Percentiles rank a stretch among this genome's conserved stretches.
These are phyloP conservation scores for Backusella psychrophila DNA, from an alignment of 192 early-diverging fungal species.

Conservation along the genomic window DNA sequence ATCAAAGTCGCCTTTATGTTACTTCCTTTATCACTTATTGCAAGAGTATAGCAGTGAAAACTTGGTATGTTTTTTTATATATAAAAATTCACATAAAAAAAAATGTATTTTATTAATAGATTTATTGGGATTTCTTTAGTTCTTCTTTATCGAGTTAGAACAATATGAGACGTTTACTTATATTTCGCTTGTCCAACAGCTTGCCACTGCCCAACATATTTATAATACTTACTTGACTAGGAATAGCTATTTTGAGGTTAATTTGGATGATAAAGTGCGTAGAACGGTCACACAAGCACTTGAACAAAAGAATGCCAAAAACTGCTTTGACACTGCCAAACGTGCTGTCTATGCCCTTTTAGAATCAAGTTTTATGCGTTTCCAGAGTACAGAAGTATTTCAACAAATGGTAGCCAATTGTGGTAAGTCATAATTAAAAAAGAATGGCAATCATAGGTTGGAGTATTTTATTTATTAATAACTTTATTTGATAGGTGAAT, in stretches of 20 bases:
- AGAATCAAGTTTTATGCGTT: conserved; percentile 44
- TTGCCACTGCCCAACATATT: conserved; percentile 48
- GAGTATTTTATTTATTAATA: neutral
- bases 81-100: neutral
- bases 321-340: conserved; percentile 39
- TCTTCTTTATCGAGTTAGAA: conserved; percentile 59
- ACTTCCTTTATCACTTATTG: conserved; percentile 52
- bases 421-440: conserved; percentile 27
- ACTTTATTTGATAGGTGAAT: conserved; percentile 21
- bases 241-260: conserved; percentile 57
- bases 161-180: conserved; percentile 49
- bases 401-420: conserved; percentile 40
- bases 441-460: neutral
- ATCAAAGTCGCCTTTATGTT: conserved; percentile 54
- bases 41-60: conserved; percentile 57
- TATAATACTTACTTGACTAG: conserved; percentile 54
- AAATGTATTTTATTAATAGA: neutral
- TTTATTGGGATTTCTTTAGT: conserved; percentile 27
- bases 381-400: conserved; percentile 29
- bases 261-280: conserved; percentile 52
- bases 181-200: conserved; percentile 32
- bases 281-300: conserved; percentile 35
- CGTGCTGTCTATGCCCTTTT: conserved; percentile 44
- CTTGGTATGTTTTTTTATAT: conserved; percentile 38
- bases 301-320: conserved; percentile 22